Percentiles rank a stretch among this genome's conserved stretches.
Conservation (phyloP, 2,329 filamentous ascomycete genomes). For the Penicillium fuscoglaucum region DNA sequence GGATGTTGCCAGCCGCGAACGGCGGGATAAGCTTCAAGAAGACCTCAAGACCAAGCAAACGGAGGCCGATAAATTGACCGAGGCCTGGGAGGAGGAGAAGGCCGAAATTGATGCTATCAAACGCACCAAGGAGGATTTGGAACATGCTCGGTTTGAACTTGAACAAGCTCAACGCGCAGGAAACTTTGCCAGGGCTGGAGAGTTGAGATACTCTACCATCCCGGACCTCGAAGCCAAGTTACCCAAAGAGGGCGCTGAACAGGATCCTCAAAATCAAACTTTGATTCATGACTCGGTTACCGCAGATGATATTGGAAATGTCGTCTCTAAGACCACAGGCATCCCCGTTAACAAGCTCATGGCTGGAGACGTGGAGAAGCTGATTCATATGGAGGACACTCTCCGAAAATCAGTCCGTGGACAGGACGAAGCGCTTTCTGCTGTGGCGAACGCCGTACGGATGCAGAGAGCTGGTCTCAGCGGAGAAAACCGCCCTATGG, state of each 20-base stretch:
- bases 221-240: slow-evolving; percentile 76
- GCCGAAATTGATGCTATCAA: slow-evolving; percentile 85
- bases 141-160: slow-evolving; percentile 79
- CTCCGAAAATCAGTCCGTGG: slow-evolving; percentile 81
- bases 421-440: slow-evolving; percentile 88
- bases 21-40: slow-evolving; percentile 79
- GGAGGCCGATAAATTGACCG: slow-evolving; percentile 70
- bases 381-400: slow-evolving; percentile 93
- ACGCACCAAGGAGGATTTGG: slow-evolving; percentile 81
- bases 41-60: slow-evolving; percentile 75
- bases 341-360: slow-evolving; percentile 93
- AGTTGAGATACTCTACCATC: slow-evolving; percentile 85
- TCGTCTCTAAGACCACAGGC: slow-evolving; percentile 87
- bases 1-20: slow-evolving; percentile 83
- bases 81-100: slow-evolving; percentile 88
- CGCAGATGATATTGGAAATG: slow-evolving; percentile 86
- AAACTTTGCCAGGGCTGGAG: slow-evolving; percentile 86
- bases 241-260: slow-evolving; percentile 67
- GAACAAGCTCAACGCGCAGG: slow-evolving; percentile 85
- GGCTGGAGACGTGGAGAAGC: slow-evolving; percentile 87
- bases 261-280: slow-evolving; percentile 50
- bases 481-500: slow-evolving; percentile 85
- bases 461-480: slow-evolving; percentile 91
- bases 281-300: slow-evolving; percentile 94
- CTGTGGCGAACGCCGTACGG: slow-evolving; percentile 88